These are phyloP conservation scores for Aristolochia californica DNA, from an alignment of 164 flowering plant genomes.

Conservation along the genomic window DNA sequence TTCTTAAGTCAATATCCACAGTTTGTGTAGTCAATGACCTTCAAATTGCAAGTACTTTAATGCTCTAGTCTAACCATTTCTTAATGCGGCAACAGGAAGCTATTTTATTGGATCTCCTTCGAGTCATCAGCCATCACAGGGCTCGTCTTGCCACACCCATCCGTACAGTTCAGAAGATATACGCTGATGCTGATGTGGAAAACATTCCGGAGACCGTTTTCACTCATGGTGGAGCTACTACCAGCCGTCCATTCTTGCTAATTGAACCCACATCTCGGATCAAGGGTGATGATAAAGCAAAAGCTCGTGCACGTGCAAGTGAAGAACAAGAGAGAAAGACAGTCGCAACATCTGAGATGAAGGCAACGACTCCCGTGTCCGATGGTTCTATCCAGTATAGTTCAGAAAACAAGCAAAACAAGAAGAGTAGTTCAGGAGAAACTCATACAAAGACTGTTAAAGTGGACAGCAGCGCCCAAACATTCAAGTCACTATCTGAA, in stretches of 20 bases:
- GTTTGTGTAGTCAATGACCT: no score
- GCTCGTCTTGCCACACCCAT: slow-evolving; percentile 96
- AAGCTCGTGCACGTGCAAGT: slow-evolving; percentile 30
- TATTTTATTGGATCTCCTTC: slow-evolving; percentile 78
- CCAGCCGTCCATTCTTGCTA: slow-evolving; percentile 29
- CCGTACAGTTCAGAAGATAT: slow-evolving; percentile 79
- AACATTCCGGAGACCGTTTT: slow-evolving; percentile 34
- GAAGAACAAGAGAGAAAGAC: slow-evolving; percentile 32
- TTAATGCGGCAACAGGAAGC: slow-evolving; percentile 56
- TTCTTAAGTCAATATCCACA: no score
- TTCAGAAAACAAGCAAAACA: slow-evolving; percentile 22
- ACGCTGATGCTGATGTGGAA: slow-evolving; percentile 44
- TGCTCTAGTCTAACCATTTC: background rate
- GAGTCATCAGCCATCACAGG: slow-evolving; percentile 91
- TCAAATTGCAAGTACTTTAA: no score
- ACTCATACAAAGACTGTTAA: slow-evolving; percentile 8
- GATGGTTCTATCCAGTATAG: slow-evolving; percentile 13
- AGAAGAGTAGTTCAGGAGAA: slow-evolving; percentile 20
- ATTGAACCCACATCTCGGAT: slow-evolving; percentile 46
- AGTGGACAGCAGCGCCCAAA: slow-evolving; percentile 9
- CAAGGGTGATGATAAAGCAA: slow-evolving; percentile 37
- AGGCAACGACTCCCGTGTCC: slow-evolving; percentile 4
- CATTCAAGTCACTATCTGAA: slow-evolving; percentile 9
- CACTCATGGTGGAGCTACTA: slow-evolving; percentile 18
- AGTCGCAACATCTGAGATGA: slow-evolving; percentile 3